Evolutionary conservation across 164 flowering plant genomes (phyloP), one percentile per base, ranked within the genome.

Genomic region (Aristolochia californica): DNA sequence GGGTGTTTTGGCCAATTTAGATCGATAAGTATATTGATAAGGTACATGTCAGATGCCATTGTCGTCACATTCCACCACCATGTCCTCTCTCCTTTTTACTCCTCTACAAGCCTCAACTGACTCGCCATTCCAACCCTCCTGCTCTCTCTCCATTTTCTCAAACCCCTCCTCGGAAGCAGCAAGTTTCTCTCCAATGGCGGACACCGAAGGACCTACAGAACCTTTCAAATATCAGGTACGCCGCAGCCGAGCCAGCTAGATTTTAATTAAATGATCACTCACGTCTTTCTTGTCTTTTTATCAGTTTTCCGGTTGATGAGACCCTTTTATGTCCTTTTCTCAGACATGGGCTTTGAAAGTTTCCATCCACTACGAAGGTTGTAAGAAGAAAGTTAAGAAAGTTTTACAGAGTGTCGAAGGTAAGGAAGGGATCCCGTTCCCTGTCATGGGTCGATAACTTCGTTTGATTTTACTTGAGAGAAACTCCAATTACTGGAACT

Each of bases 151-250:
- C 24, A 24, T 54, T 23, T 43, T 43, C 60, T 21, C 43, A 17
- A 18, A 21, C 50, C 27, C 3, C 21, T 25, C 48, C 20, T 10
- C 20, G 38, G 38, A 30, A 14, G 38, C 58, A 21, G 22, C 53
- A 50, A n/a, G n/a, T 43, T 15, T 56, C 18, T 11, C 55, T 27
- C 25, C 12, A 52, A 76, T 76, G 76, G 76, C 77, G 18, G 45
- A 72, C 54, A 59, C 60, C 40, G 74, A 67, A 43, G 75, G 61
- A 52, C 15, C 72, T 20, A 49, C 72, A 14, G 70, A 62, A 40
- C 59, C 73, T 13, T 57, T 81, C 18, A 73, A 78, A 59, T 78
- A 64, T 60, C 65, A 77, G 78, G 85, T 74, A 63, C 43, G 43
- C 20, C 18, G 23, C 48, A 47, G 34, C 20, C 25, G 22, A n/a